Conservation (phyloP, 2,329 filamentous ascomycete genomes). For the Aspergillus carbonarius region DNA sequence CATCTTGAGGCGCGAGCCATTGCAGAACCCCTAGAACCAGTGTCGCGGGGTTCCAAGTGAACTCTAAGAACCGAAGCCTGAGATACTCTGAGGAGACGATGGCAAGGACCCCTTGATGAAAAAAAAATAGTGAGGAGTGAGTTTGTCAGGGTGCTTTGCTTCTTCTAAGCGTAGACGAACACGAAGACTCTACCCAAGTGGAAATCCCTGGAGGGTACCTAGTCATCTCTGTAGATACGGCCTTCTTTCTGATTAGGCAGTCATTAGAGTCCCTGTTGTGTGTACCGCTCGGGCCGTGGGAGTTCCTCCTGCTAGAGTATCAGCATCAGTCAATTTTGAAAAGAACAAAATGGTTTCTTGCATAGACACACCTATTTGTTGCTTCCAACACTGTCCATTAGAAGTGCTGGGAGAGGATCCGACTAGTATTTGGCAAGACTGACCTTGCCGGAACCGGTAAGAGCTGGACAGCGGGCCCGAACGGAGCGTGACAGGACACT, state of each 20-base stretch:
- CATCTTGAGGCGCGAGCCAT: not conserved
- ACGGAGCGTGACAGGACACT: not conserved
- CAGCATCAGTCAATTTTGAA: too few species aligned
- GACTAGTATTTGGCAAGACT: not conserved
- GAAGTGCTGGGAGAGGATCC: not conserved
- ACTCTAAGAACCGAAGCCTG: not conserved
- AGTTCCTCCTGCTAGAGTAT: too few species aligned
- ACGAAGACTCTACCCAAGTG: too few species aligned
- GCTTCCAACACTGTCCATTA: too few species aligned
- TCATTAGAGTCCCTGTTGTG: not conserved
- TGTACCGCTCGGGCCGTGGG: not conserved
- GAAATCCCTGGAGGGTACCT: not conserved
- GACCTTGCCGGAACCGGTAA: not conserved
- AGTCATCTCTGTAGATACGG: not conserved
- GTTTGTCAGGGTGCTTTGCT: not conserved
- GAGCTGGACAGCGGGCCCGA: not conserved
- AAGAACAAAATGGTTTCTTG: too few species aligned
- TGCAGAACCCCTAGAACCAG: not conserved
- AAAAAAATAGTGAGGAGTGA: not conserved
- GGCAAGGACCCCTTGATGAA: not conserved
- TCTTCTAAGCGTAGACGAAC: not conserved
- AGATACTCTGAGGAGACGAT: not conserved
- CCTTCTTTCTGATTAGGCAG: not conserved
- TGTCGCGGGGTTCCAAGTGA: too few species aligned
- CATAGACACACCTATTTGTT: too few species aligned